These are phyloP conservation scores for Ophiocordyceps camponoti-rufipedis DNA, from an alignment of 2,329 filamentous ascomycete genomes.

Conservation along the genomic window DNA sequence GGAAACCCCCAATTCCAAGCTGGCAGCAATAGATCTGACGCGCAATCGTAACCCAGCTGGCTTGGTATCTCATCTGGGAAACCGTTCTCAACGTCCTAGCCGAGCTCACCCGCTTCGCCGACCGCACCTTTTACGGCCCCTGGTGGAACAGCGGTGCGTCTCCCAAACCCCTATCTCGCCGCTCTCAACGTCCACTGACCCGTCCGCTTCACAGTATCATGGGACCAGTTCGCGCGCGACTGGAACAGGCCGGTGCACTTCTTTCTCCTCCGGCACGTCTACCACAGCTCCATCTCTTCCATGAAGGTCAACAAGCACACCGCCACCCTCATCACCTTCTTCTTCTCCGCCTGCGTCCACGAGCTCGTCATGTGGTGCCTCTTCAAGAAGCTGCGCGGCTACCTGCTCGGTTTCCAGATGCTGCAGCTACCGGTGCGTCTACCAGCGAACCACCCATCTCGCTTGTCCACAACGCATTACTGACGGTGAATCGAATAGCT, in stretches of 20 bases:
- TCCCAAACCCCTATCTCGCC: not conserved
- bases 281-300: conserved; percentile 58
- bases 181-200: not conserved
- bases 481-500: conserved; percentile 19
- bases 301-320: conserved; percentile 51
- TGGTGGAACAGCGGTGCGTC: conserved; percentile 40
- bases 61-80: conserved; percentile 73
- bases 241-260: conserved; percentile 67
- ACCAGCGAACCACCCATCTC: too few species aligned
- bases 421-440: conserved; percentile 43
- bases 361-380: conserved; percentile 68
- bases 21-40: not conserved
- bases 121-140: conserved; percentile 51
- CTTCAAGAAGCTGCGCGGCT: conserved; percentile 61
- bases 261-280: conserved; percentile 62
- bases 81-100: conserved; percentile 57
- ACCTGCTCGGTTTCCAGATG: conserved; percentile 57
- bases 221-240: conserved; percentile 63
- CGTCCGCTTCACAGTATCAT: conserved; percentile 24
- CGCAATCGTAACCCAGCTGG: conserved; percentile 22
- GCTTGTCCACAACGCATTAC: too few species aligned
- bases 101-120: conserved; percentile 59
- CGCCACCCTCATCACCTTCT: conserved; percentile 60
- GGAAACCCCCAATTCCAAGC: conserved; percentile 2
- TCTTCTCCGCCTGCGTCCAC: conserved; percentile 52